A percentile compares a stretch with the other conserved stretches of the same genome.
Conservation (phyloP, 805 yeast species). For the Wickerhamiella qilinensis region DNA sequence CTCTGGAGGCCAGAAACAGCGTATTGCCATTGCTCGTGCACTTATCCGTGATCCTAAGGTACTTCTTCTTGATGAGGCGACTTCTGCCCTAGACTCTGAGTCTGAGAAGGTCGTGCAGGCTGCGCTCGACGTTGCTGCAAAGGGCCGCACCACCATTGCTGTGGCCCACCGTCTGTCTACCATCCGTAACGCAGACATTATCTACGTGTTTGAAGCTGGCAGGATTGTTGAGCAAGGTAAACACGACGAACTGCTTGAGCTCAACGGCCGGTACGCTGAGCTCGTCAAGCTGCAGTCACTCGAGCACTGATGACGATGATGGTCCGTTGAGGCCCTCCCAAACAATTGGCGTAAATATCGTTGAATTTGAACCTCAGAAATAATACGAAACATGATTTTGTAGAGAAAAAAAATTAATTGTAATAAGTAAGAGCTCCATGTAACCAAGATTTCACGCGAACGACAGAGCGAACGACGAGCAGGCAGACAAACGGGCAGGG, state of each 20-base stretch:
- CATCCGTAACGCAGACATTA: conserved; percentile 43
- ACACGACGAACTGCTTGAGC: conserved; percentile 31
- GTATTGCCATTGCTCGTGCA: conserved; percentile 63
- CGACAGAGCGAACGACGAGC: no score
- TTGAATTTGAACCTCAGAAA: no score
- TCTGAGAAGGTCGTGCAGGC: conserved; percentile 65
- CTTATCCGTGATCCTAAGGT: conserved; percentile 49
- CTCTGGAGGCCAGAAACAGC: conserved; percentile 66
- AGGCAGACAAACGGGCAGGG: no score
- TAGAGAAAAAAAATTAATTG: no score
- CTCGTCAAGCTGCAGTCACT: conserved; percentile 25
- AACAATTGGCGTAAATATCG: no score
- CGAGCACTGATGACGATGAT: conserved; percentile 15
- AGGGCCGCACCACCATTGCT: conserved; percentile 62
- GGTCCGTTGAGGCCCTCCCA: no score
- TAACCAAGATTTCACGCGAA: no score
- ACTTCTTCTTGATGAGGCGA: conserved; percentile 52
- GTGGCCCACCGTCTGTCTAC: conserved; percentile 75
- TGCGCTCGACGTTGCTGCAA: conserved; percentile 52
- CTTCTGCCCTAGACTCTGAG: conserved; percentile 48
- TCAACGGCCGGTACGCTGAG: conserved; percentile 25
- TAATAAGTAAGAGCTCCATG: no score
- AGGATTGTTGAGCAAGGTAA: conserved; percentile 42
- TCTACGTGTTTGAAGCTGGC: conserved; percentile 48
- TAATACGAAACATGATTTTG: no score